Evolutionary conservation across 805 yeast species (phyloP), one percentile per base, ranked within the genome.

Genomic region (Ogataea corticis): DNA sequence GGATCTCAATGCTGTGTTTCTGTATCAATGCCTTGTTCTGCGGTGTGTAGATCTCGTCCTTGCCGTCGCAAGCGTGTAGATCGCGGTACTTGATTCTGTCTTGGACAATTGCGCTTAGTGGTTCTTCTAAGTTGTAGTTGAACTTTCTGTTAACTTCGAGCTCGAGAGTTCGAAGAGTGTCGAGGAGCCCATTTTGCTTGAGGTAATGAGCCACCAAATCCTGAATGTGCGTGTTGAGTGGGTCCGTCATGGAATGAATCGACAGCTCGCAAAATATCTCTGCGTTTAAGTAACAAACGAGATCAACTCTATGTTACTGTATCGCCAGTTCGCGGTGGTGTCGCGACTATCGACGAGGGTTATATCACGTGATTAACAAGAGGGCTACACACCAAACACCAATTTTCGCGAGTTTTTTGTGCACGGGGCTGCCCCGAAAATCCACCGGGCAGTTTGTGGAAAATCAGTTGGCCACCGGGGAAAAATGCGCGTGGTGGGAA

Each of bases 121-220:
- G 52, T 48, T 70, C 76, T 19, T 64, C 70, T 2, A 65, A 41
- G 3, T 48, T 36, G n/a, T 16, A 33, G n/a, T 44, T 42, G 40
- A 57, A 58, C 31, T 56, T 59, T 34, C 48, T 61, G 10, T 78
- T 76, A 37, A 69, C 56, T 45, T 79, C 83, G 13, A 54, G 49
- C 50, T 80, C 76, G 38, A 83, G 77, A 2, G 67, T 55, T n/a
- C 62, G 57, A 12, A 83, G 61, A 0, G 91, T 77, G 0, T 65
- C 66, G 1, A 44, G 49, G 38, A 71, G 73, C 0, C 79, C 77
- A 23, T 79, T 70, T n/a, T 71, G 65, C 23, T 70, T 60, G n/a
- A 85, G 69, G 51, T 77, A 85, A 25, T 80, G 79, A 0, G 87
- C 89, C 11, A 85, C 69, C 27, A 83, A 61, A 11, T 28, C 31